phyloP scores from a whole-genome alignment of 495 filamentous ascomycete genomes.

The Hamigera avellanea region DNA sequence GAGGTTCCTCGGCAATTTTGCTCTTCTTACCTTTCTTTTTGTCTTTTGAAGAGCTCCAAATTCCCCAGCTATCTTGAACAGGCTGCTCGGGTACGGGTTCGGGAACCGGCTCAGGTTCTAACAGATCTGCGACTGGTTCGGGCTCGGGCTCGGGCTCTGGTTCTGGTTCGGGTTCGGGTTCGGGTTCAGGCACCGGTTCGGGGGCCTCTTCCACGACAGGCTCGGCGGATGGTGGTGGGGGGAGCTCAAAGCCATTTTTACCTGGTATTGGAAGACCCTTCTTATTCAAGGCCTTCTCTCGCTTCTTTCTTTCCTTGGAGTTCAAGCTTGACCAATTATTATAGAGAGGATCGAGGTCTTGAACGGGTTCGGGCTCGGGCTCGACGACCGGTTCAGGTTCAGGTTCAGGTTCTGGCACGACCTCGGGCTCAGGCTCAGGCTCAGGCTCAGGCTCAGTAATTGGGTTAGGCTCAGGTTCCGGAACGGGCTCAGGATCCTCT shows the following conservation, averaged over 20 bases:
- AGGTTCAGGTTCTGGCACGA: constrained; percentile 4
- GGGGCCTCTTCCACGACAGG: constrained; percentile 9
- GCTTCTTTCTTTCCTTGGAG: constrained; percentile 29
- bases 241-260: constrained; percentile 21
- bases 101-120: constrained; percentile 5
- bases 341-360: constrained; percentile 20
- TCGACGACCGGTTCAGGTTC: constrained; percentile 12
- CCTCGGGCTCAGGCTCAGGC: constrained; percentile 4
- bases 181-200: constrained; percentile 8
- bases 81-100: constrained; percentile 6
- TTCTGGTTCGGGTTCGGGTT: constrained; percentile 9
- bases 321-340: constrained; percentile 21
- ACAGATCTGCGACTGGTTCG: neutral
- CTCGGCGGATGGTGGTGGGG: constrained; percentile 11
- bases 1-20: constrained; percentile 28
- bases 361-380: constrained; percentile 4
- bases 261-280: constrained; percentile 26
- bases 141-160: constrained; percentile 3
- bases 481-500: neutral
- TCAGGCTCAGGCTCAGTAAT: constrained; percentile 2
- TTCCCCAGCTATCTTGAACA: constrained; percentile 22
- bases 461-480: neutral
- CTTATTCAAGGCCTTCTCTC: constrained; percentile 22
- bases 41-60: constrained; percentile 25
- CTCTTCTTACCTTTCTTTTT: constrained; percentile 36